phyloP scores from a whole-genome alignment of 176 grass and related monocot species.

The Saccharum spontaneum region DNA sequence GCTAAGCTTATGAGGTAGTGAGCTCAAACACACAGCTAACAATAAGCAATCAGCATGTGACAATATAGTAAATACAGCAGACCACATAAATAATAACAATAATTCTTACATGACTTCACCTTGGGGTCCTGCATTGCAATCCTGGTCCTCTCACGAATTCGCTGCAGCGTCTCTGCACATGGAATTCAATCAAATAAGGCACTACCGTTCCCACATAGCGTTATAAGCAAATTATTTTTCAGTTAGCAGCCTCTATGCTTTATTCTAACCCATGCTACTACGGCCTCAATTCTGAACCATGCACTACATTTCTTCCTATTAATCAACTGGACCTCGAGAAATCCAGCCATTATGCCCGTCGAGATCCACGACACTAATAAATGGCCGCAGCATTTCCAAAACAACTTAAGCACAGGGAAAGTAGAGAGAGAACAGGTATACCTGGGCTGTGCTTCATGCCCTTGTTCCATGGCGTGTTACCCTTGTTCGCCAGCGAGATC shows the following conservation, averaged over 20 bases:
- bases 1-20: conserved; percentile 3
- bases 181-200: conserved; percentile 25
- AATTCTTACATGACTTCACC: conserved; percentile 99
- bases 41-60: background rate
- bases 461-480: conserved; percentile 96
- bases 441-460: conserved; percentile 89
- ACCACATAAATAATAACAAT: conserved; percentile 35
- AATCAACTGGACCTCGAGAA: background rate
- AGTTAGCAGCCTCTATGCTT: background rate
- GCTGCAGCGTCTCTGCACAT: conserved; percentile 78
- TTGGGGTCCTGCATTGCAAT: conserved; percentile 99
- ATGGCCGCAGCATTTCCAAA: background rate
- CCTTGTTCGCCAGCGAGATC: conserved; percentile 90
- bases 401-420: background rate
- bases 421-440: conserved; percentile 9
- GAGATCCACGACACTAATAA: background rate
- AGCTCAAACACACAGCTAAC: background rate
- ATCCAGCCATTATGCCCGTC: background rate
- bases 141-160: conserved; percentile 83
- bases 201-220: background rate
- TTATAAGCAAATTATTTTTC: background rate
- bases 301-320: background rate
- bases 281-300: background rate
- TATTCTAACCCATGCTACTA: background rate
- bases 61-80: conserved; percentile 1